Evolutionary conservation across 2,329 filamentous ascomycete species (phyloP).

Genomic region (Pseudomassariella vexata): DNA sequence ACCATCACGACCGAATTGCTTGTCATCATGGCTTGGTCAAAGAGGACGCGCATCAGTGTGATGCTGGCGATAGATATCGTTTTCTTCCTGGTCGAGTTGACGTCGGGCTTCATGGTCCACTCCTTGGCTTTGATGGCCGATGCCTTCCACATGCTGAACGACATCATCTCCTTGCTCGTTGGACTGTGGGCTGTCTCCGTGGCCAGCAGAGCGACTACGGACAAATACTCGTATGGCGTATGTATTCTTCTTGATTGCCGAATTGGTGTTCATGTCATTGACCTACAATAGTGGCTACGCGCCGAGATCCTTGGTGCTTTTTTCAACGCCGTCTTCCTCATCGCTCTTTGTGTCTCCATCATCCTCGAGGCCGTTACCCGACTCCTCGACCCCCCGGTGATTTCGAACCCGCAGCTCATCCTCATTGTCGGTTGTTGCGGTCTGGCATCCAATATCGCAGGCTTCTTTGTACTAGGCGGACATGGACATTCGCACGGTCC

Average conservation of each 20-base stretch:
- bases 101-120: conserved; percentile 78
- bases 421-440: conserved; percentile 84
- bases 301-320: conserved; percentile 94
- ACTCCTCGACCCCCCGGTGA: conserved; percentile 84
- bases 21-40: conserved; percentile 73
- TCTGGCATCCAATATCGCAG: conserved; percentile 80
- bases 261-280: conserved; percentile 3
- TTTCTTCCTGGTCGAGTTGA: conserved; percentile 88
- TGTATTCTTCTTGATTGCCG: conserved; percentile 27
- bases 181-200: conserved; percentile 94
- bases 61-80: conserved; percentile 84
- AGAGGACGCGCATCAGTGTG: conserved; percentile 85
- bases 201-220: conserved; percentile 76
- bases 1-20: too few species aligned
- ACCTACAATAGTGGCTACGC: conserved; percentile 70
- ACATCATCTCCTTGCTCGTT: conserved; percentile 89
- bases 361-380: conserved; percentile 91
- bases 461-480: conserved; percentile 86
- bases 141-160: conserved; percentile 99
- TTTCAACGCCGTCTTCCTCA: conserved; percentile 95
- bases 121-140: conserved; percentile 93
- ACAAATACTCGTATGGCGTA: conserved; percentile 92
- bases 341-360: conserved; percentile 93
- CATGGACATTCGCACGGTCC: conserved; percentile 78
- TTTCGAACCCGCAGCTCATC: conserved; percentile 79